A percentile compares a stretch with the other conserved stretches of the same genome.
Conservation (phyloP, 2,329 filamentous ascomycete species). For the Hypoxylon sp. region DNA sequence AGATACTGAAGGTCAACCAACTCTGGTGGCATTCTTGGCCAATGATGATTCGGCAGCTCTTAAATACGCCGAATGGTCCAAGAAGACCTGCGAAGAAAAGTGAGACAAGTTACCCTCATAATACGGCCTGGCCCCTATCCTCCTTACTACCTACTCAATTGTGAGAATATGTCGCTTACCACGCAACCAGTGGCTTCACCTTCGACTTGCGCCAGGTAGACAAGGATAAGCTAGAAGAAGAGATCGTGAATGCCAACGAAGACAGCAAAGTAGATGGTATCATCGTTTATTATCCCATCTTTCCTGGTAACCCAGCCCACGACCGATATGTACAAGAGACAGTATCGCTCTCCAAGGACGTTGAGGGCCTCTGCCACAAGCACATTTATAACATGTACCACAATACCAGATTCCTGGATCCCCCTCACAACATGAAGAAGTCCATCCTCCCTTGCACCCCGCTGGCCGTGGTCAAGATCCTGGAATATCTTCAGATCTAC, state of each 20-base stretch:
- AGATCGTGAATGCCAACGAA: slow-evolving; percentile 84
- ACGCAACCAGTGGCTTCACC: slow-evolving; percentile 77
- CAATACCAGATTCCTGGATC: slow-evolving; percentile 94
- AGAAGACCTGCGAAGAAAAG: slow-evolving; percentile 97
- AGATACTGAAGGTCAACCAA: slow-evolving; percentile 68
- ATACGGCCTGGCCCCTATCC: slow-evolving; percentile 1
- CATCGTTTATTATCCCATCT: slow-evolving; percentile 99
- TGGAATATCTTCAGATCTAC: slow-evolving; percentile 96
- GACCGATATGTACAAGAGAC: slow-evolving; percentile 97
- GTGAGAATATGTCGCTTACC: slow-evolving; percentile 36
- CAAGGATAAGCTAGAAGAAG: slow-evolving; percentile 90
- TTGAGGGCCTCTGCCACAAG: slow-evolving; percentile 92
- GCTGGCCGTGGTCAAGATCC: slow-evolving; percentile 94
- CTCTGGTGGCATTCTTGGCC: slow-evolving; percentile 90
- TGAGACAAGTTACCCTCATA: slow-evolving; percentile 61
- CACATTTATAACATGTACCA: slow-evolving; percentile 99
- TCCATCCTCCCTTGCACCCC: slow-evolving; percentile 96
- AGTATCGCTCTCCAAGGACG: slow-evolving; percentile 89
- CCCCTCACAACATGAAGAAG: slow-evolving; percentile 81
- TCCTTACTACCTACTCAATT: slow-evolving; percentile 9
- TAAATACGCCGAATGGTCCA: slow-evolving; percentile 97
- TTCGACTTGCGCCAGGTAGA: slow-evolving; percentile 87
- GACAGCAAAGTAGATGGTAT: slow-evolving; percentile 85
- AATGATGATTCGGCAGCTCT: slow-evolving; percentile 90
- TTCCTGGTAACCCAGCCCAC: slow-evolving; percentile 80